Conservation (phyloP, 1,284 basidiomycete species). For the Cryptococcus sp. region DNA sequence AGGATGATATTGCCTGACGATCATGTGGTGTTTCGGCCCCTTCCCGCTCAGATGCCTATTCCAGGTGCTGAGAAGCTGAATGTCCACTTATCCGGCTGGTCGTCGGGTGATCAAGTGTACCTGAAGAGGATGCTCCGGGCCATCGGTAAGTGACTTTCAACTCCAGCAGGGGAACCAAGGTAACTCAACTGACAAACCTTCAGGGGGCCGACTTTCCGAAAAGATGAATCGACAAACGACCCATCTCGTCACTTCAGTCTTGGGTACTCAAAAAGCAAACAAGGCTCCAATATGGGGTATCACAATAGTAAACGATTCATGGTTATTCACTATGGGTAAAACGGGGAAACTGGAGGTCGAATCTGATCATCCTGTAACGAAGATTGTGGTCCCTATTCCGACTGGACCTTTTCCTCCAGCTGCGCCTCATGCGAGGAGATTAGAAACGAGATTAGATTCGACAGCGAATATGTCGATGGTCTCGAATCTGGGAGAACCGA, state of each 20-base stretch:
- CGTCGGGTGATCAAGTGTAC: slow-evolving; percentile 28
- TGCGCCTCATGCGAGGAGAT: background rate
- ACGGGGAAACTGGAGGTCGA: slow-evolving; percentile 23
- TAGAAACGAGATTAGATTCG: background rate
- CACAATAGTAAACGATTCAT: slow-evolving; percentile 29
- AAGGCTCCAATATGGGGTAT: slow-evolving; percentile 38
- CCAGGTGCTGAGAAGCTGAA: slow-evolving; percentile 18
- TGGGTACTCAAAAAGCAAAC: slow-evolving; percentile 28
- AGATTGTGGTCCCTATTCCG: background rate
- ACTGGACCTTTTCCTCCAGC: background rate
- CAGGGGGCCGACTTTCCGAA: slow-evolving; percentile 20
- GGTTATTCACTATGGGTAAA: slow-evolving; percentile 34
- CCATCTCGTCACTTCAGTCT: slow-evolving; percentile 31
- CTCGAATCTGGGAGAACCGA: slow-evolving; percentile 7
- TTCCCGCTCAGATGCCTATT: slow-evolving; percentile 31
- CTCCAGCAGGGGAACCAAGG: no score
- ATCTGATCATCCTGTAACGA: slow-evolving; percentile 14
- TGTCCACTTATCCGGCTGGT: slow-evolving; percentile 40
- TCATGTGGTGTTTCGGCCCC: slow-evolving; percentile 38
- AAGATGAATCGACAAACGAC: slow-evolving; percentile 32
- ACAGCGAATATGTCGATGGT: slow-evolving; percentile 14
- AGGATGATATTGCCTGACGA: slow-evolving; percentile 27
- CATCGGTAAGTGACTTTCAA: slow-evolving; percentile 21
- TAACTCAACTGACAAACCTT: background rate
- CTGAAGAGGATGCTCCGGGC: slow-evolving; percentile 33